phyloP scores from a whole-genome alignment of 2,329 filamentous ascomycete species.

The Aureobasidium sp. region DNA sequence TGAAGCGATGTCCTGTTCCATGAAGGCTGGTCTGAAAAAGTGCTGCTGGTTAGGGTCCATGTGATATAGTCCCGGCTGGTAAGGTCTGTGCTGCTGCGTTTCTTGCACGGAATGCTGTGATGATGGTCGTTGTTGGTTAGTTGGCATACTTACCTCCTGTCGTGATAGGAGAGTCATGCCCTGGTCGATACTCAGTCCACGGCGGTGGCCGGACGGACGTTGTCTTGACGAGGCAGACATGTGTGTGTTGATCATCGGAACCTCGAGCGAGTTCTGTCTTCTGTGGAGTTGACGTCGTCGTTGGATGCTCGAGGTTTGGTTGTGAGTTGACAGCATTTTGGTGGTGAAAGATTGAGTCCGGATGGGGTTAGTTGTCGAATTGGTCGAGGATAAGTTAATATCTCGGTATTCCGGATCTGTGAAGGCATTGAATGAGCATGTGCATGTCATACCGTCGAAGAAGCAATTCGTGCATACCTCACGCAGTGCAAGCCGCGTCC shows the following conservation, averaged over 20 bases:
- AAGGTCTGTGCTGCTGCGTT: slow-evolving; percentile 79
- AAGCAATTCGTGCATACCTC: slow-evolving; percentile 47
- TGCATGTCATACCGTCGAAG: slow-evolving; percentile 33
- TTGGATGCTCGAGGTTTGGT: slow-evolving; percentile 62
- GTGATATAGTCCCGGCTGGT: slow-evolving; percentile 59
- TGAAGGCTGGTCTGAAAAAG: slow-evolving; percentile 17
- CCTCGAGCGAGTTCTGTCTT: slow-evolving; percentile 81
- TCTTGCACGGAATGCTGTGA: slow-evolving; percentile 78
- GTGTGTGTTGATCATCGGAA: slow-evolving; percentile 55
- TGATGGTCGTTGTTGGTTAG: slow-evolving; percentile 56
- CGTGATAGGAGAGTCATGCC: slow-evolving; percentile 29
- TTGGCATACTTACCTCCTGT: slow-evolving; percentile 42
- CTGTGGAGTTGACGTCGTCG: slow-evolving; percentile 67
- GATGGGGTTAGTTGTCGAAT: slow-evolving; percentile 35
- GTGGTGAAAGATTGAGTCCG: slow-evolving; percentile 49
- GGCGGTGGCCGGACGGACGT: slow-evolving; percentile 52
- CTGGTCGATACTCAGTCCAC: slow-evolving; percentile 80
- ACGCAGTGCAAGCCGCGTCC: slow-evolving; percentile 74
- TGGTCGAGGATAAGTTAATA: slow-evolving; percentile 26
- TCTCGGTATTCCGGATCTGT: slow-evolving; percentile 25
- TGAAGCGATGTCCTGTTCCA: slow-evolving; percentile 16
- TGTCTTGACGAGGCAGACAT: slow-evolving; percentile 49
- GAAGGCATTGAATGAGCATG: background rate
- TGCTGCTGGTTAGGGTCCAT: slow-evolving; percentile 34
- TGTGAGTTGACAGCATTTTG: slow-evolving; percentile 64